Evolutionary conservation across 352 stramenopile genomes (phyloP).

Genomic region (Phytophthora colocasiae): DNA sequence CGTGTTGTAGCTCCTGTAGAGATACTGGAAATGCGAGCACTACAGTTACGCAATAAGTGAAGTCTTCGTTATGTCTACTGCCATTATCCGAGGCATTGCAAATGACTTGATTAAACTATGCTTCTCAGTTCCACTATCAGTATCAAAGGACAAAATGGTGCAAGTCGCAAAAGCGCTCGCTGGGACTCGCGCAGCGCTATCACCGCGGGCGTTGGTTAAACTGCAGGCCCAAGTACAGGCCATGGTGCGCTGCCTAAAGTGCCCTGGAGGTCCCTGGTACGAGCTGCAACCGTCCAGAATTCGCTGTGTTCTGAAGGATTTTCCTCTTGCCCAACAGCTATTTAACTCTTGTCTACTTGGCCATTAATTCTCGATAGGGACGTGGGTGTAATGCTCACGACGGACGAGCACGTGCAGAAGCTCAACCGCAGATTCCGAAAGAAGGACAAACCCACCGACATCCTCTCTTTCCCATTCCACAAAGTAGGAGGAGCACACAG

Average conservation of each 20-base stretch:
- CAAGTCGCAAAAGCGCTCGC: constrained; percentile 64
- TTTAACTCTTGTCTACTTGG: constrained; percentile 4
- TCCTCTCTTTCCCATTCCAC: constrained; percentile 85
- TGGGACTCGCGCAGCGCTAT: constrained; percentile 41
- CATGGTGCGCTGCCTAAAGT: constrained; percentile 74
- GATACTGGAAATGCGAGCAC: too few species aligned
- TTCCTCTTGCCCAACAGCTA: background rate
- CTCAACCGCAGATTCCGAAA: constrained; percentile 77
- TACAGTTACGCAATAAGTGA: too few species aligned
- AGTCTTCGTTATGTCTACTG: too few species aligned
- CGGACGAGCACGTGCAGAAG: constrained; percentile 72
- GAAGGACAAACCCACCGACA: constrained; percentile 85
- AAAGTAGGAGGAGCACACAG: constrained; percentile 51
- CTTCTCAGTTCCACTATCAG: background rate
- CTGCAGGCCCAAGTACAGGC: constrained; percentile 72
- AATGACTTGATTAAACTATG: constrained; percentile 28
- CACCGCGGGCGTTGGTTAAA: constrained; percentile 45
- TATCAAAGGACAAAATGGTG: constrained; percentile 47
- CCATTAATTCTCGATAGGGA: constrained; percentile 46
- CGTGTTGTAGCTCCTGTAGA: too few species aligned
- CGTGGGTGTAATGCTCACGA: constrained; percentile 84
- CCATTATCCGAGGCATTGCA: background rate
- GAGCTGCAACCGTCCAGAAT: constrained; percentile 19
- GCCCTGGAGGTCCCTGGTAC: constrained; percentile 70
- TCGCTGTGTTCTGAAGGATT: background rate